Evolutionary conservation across 352 stramenopile genomes (phyloP).

Genomic region (Globisporangium perplexum): DNA sequence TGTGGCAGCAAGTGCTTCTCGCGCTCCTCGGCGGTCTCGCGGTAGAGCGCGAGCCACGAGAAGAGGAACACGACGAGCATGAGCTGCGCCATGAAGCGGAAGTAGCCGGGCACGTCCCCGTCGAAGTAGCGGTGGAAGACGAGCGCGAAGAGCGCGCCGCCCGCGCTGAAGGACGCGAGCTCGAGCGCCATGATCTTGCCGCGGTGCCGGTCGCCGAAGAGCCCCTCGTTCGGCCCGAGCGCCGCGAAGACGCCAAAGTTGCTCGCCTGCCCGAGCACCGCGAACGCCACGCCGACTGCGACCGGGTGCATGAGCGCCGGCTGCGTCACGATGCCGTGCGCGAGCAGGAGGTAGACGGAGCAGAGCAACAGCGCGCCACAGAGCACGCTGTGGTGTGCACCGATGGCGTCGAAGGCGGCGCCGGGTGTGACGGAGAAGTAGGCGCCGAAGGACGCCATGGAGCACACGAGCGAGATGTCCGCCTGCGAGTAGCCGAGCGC

Average conservation of each 20-base stretch:
- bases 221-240: slow-evolving; percentile 64
- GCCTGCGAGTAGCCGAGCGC: slow-evolving; percentile 60
- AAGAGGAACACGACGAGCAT: slow-evolving; percentile 48
- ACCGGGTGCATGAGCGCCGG: slow-evolving; percentile 37
- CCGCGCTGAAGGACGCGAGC: slow-evolving; percentile 60
- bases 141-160: slow-evolving; percentile 62
- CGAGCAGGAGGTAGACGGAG: slow-evolving; percentile 37
- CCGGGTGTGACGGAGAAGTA: slow-evolving; percentile 70
- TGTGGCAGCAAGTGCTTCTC: slow-evolving; percentile 10
- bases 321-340: slow-evolving; percentile 23
- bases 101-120: slow-evolving; percentile 45
- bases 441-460: slow-evolving; percentile 70
- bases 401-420: slow-evolving; percentile 64
- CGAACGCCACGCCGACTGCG: slow-evolving; percentile 49
- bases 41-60: slow-evolving; percentile 48
- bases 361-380: slow-evolving; percentile 32
- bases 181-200: slow-evolving; percentile 70
- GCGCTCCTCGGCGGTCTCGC: slow-evolving; percentile 13
- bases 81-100: slow-evolving; percentile 59
- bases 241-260: slow-evolving; percentile 72
- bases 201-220: slow-evolving; percentile 58
- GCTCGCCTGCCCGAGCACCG: slow-evolving; percentile 44
- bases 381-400: slow-evolving; percentile 49
- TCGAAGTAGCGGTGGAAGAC: slow-evolving; percentile 60
- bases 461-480: slow-evolving; percentile 73